Evolutionary conservation across 345 rosid species (phyloP).

Genomic region (Pistacia integerrima): DNA sequence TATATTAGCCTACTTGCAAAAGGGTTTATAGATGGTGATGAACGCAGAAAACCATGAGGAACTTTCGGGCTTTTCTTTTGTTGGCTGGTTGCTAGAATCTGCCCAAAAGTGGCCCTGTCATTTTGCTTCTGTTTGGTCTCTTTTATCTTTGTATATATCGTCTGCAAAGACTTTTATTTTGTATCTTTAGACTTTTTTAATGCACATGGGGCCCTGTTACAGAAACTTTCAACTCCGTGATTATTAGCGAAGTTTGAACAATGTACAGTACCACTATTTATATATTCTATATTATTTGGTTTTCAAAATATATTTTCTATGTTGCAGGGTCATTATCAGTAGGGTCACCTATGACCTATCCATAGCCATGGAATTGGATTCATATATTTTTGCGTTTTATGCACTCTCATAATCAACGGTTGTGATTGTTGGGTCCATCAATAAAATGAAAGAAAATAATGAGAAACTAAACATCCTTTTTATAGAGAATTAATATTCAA

Average conservation of each 20-base stretch:
- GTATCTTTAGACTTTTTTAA: slow-evolving; percentile 1
- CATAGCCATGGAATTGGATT: slow-evolving; percentile 27
- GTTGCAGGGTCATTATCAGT: slow-evolving; percentile 18
- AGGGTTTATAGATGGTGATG: neutral
- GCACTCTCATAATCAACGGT: slow-evolving; percentile 25
- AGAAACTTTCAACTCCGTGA: neutral
- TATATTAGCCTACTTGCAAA: neutral
- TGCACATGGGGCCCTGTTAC: slow-evolving; percentile 6
- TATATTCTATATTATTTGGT: neutral
- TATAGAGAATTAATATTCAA: slow-evolving; percentile 31
- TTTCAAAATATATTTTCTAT: neutral
- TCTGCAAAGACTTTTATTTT: slow-evolving; percentile 18
- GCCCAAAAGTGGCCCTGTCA: neutral
- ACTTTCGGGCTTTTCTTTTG: slow-evolving; percentile 6
- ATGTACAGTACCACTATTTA: neutral
- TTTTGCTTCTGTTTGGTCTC: neutral
- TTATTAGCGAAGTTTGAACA: neutral
- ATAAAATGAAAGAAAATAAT: neutral
- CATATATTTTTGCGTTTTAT: slow-evolving; percentile 16
- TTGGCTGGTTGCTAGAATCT: neutral
- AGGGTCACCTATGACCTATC: slow-evolving; percentile 16
- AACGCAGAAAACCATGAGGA: slow-evolving; percentile 13
- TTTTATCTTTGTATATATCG: slow-evolving; percentile 11
- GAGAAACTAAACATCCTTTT: slow-evolving; percentile 5
- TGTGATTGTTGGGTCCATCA: slow-evolving; percentile 25